Evolutionary conservation across 805 yeast species (phyloP).

Genomic region (Starmerella khaoyaiensis): DNA sequence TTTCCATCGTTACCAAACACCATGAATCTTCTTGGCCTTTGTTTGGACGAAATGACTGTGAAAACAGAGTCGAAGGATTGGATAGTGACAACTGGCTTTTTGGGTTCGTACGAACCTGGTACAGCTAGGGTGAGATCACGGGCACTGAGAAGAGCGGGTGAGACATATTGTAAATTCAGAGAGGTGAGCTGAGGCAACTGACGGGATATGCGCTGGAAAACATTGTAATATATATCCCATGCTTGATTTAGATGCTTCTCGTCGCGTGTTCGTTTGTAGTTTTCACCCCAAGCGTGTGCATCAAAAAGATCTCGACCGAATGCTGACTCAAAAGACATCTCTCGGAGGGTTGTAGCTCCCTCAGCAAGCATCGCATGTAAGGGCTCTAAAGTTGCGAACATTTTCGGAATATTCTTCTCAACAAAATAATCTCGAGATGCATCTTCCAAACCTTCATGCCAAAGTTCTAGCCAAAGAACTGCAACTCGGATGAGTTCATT

Average conservation of each 20-base stretch:
- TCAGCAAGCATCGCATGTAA: slow-evolving; percentile 69
- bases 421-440: slow-evolving; percentile 89
- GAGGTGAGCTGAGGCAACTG: slow-evolving; percentile 79
- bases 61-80: slow-evolving; percentile 67
- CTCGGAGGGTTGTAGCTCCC: slow-evolving; percentile 84
- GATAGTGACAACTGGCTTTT: slow-evolving; percentile 63
- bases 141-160: slow-evolving; percentile 75
- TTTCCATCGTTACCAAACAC: slow-evolving; percentile 86
- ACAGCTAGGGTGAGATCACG: slow-evolving; percentile 73
- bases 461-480: slow-evolving; percentile 91
- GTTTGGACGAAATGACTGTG: slow-evolving; percentile 84
- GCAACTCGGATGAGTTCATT: slow-evolving; percentile 88
- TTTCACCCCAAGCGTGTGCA: slow-evolving; percentile 86
- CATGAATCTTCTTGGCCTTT: slow-evolving; percentile 77
- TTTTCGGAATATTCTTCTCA: slow-evolving; percentile 85
- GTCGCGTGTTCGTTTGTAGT: slow-evolving; percentile 74
- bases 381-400: slow-evolving; percentile 85
- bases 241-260: slow-evolving; percentile 86
- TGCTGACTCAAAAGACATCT: slow-evolving; percentile 80
- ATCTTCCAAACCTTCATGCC: slow-evolving; percentile 97
- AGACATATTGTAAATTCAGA: slow-evolving; percentile 81
- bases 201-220: slow-evolving; percentile 78
- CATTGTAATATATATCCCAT: slow-evolving; percentile 92
- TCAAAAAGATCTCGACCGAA: slow-evolving; percentile 87
- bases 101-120: slow-evolving; percentile 87